phyloP scores from a whole-genome alignment of 108 stramenopile species.

The Cyclostephanos tholiformis region DNA sequence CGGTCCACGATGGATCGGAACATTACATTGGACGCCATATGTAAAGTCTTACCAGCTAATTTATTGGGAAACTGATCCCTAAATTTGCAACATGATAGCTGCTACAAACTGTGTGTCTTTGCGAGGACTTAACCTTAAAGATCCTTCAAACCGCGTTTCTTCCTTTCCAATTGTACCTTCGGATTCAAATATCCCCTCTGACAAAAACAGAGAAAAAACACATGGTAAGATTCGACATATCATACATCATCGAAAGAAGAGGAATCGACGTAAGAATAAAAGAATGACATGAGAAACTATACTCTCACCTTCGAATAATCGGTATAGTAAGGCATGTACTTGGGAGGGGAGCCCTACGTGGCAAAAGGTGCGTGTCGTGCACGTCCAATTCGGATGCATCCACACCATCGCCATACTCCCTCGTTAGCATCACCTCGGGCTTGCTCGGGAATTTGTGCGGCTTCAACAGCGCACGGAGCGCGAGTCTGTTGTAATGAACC shows the following conservation, averaged over 20 bases:
- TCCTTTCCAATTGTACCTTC: constrained; percentile 82
- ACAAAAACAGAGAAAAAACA: no score
- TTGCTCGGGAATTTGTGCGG: constrained; percentile 87
- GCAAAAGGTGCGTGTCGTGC: constrained; percentile 49
- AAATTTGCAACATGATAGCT: background rate
- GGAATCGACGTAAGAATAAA: no score
- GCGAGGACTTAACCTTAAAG: constrained; percentile 7
- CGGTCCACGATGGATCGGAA: background rate
- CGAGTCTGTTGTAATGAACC: constrained; percentile 93
- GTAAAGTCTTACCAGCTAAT: no score
- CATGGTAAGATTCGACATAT: no score
- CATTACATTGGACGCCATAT: background rate
- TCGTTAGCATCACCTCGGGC: constrained; percentile 15
- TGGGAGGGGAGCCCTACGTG: constrained; percentile 94
- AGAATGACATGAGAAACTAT: no score
- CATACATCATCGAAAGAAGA: no score
- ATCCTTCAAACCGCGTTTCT: constrained; percentile 58
- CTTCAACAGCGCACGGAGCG: constrained; percentile 89
- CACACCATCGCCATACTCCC: constrained; percentile 15
- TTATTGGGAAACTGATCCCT: no score
- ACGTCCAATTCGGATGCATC: constrained; percentile 9
- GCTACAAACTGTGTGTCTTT: background rate
- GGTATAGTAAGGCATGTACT: constrained; percentile 93
- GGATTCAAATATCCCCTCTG: constrained; percentile 93
- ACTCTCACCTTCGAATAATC: constrained; percentile 64